phyloP scores from a whole-genome alignment of 768 basidiomycete genomes.

The Lentinula raphanica region DNA sequence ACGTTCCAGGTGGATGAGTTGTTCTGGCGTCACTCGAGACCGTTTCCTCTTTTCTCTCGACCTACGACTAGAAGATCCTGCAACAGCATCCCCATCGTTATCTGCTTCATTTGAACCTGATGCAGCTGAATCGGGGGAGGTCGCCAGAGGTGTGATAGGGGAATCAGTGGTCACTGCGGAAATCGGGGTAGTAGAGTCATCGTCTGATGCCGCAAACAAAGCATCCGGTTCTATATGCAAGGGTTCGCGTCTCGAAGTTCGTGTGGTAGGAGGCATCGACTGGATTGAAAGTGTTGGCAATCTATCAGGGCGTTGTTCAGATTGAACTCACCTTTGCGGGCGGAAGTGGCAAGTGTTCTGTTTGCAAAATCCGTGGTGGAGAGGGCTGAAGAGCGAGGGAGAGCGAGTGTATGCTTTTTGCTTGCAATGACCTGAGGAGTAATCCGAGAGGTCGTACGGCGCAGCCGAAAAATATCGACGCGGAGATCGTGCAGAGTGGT shows the following conservation, averaged over 20 bases:
- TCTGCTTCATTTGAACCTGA: conserved; percentile 23
- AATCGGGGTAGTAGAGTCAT: conserved; percentile 15
- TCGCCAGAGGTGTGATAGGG: conserved; percentile 20
- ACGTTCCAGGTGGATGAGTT: conserved; percentile 69
- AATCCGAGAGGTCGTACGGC: not conserved
- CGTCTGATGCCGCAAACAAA: not conserved
- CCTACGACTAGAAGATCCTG: conserved; percentile 29
- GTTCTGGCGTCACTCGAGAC: conserved; percentile 74
- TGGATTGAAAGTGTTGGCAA: not conserved
- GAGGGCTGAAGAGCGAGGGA: too few relatives aligned
- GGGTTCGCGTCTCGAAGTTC: conserved; percentile 16
- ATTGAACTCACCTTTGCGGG: not conserved
- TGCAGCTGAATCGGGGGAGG: conserved; percentile 19
- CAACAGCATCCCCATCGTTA: conserved; percentile 27
- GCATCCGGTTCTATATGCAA: conserved; percentile 17
- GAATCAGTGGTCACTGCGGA: conserved; percentile 22
- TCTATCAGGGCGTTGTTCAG: not conserved
- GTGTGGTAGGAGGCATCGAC: conserved; percentile 12
- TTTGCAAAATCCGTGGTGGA: too few relatives aligned
- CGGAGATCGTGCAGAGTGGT: not conserved
- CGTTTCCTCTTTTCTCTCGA: conserved; percentile 65
- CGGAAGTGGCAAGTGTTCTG: conserved; percentile 10
- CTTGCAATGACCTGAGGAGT: conserved; percentile 12
- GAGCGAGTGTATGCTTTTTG: too few relatives aligned
- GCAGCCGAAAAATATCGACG: not conserved